Conservation (phyloP, 2,329 filamentous ascomycete species). For the Trichoderma polysporum region DNA sequence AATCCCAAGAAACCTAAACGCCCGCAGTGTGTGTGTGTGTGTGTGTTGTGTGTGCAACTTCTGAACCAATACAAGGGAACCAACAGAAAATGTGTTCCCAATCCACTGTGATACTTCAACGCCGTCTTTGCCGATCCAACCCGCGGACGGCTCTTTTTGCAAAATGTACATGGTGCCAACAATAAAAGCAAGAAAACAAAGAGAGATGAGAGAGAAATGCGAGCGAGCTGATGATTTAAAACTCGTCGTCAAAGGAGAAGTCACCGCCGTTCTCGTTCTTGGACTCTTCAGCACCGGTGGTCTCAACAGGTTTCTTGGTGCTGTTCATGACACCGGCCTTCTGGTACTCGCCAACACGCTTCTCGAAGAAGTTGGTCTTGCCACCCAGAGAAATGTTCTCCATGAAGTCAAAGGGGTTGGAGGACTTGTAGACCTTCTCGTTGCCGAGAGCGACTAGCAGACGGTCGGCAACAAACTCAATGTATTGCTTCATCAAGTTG, state of each 20-base stretch:
- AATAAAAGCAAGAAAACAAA: constrained; percentile 8
- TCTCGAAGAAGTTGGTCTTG: constrained; percentile 99
- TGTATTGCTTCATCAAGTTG: constrained; percentile 98
- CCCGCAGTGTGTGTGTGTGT: constrained; percentile 24
- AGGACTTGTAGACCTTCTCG: constrained; percentile 85
- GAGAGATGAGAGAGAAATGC: constrained; percentile 23
- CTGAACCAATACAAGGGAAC: constrained; percentile 14
- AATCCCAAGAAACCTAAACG: constrained; percentile 24
- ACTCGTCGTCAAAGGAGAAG: constrained; percentile 95
- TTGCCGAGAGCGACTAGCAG: constrained; percentile 92
- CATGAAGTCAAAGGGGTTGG: constrained; percentile 99
- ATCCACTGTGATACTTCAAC: constrained; percentile 12
- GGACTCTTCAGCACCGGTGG: constrained; percentile 43
- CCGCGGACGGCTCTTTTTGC: constrained; percentile 17
- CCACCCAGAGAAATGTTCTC: constrained; percentile 98
- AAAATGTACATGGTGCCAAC: constrained; percentile 16
- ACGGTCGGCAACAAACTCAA: constrained; percentile 97
- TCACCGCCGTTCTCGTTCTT: constrained; percentile 67
- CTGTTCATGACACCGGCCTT: constrained; percentile 98
- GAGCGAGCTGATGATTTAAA: constrained; percentile 57
- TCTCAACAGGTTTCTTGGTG: constrained; percentile 66
- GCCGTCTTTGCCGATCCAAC: constrained; percentile 20
- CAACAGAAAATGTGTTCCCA: neutral
- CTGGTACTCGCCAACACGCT: constrained; percentile 98
- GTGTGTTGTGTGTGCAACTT: constrained; percentile 6